A percentile compares a stretch with the other conserved stretches of the same genome.
These are phyloP conservation scores for Grammothele lineata DNA, from an alignment of 768 basidiomycete genomes.

Conservation along the genomic window DNA sequence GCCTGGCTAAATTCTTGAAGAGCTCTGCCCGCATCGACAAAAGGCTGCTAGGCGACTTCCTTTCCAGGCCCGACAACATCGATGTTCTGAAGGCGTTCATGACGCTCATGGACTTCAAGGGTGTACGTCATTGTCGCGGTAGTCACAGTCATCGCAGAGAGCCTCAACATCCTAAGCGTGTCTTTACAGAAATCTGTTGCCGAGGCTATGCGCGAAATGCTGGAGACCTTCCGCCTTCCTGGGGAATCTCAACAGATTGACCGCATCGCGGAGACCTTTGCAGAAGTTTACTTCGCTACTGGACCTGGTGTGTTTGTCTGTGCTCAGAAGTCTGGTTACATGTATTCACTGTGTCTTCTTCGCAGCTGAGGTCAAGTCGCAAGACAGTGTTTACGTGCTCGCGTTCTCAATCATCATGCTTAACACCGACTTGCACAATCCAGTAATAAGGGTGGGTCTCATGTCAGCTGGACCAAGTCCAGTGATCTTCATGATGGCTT, in stretches of 20 bases:
- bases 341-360: neutral
- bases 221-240: constrained; percentile 91
- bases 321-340: neutral
- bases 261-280: constrained; percentile 93
- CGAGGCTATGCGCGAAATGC: constrained; percentile 91
- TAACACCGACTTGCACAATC: constrained; percentile 96
- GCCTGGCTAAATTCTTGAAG: constrained; percentile 85
- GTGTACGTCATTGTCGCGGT: constrained; percentile 46
- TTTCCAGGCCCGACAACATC: constrained; percentile 83
- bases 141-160: neutral
- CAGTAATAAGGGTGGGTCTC: constrained; percentile 74
- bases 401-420: constrained; percentile 97
- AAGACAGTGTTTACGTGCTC: constrained; percentile 92
- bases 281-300: constrained; percentile 84
- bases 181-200: constrained; percentile 84
- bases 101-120: constrained; percentile 82
- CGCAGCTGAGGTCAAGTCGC: constrained; percentile 79
- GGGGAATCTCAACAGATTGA: constrained; percentile 94
- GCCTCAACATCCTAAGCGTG: too few relatives aligned
- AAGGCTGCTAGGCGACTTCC: constrained; percentile 87
- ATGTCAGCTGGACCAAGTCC: neutral
- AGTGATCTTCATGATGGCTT: constrained; percentile 3
- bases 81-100: constrained; percentile 87
- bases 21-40: constrained; percentile 85
- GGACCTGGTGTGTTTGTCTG: constrained; percentile 59